phyloP scores from a whole-genome alignment of 2,329 filamentous ascomycete species.

The Colletotrichum echinochloae region DNA sequence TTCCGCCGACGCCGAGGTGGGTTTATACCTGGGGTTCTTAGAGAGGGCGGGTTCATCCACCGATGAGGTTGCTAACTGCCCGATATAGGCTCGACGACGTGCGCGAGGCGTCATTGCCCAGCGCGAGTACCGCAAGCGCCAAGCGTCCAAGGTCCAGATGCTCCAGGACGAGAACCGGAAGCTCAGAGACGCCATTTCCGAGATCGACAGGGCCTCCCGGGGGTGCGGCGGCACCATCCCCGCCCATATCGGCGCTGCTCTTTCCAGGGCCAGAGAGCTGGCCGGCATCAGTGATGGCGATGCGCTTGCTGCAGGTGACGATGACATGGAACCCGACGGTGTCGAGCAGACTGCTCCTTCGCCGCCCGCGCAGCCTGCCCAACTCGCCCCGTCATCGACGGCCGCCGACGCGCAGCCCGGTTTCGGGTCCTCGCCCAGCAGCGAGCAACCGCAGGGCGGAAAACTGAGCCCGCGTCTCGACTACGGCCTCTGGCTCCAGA shows the following conservation, averaged over 20 bases:
- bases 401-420: rapidly evolving
- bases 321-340: background rate
- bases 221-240: rapidly evolving
- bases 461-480: conserved; percentile 33
- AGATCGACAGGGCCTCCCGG: conserved; percentile 15
- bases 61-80: conserved; percentile 11
- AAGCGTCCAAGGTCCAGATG: conserved; percentile 41
- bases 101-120: conserved; percentile 43
- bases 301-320: background rate
- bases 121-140: conserved; percentile 44
- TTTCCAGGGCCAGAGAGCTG: conserved; percentile 14
- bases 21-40: background rate
- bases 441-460: background rate
- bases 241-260: background rate
- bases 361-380: background rate
- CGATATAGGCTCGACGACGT: conserved; percentile 16
- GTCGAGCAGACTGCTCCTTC: background rate
- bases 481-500: conserved; percentile 39
- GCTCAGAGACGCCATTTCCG: conserved; percentile 32
- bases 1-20: conserved; percentile 10
- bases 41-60: background rate
- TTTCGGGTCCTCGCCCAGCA: background rate
- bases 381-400: background rate
- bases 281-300: conserved; percentile 9
- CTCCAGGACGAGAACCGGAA: conserved; percentile 42